These are phyloP conservation scores for Davidsoniella neocaledoniae DNA, from an alignment of 2,329 filamentous ascomycete genomes.

Conservation along the genomic window DNA sequence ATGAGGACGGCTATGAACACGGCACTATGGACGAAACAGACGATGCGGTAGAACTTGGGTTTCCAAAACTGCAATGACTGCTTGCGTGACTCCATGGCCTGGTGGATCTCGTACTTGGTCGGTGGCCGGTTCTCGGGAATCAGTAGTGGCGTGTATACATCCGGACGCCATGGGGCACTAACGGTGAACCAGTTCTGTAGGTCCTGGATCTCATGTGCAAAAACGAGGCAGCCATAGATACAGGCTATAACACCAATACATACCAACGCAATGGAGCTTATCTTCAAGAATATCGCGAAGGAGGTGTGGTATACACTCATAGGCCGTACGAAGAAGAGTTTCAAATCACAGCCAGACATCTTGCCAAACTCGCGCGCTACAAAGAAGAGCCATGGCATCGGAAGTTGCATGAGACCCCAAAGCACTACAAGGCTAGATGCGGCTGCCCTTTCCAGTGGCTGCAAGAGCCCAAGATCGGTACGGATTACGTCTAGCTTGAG, in stretches of 20 bases:
- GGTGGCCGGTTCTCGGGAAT: slow-evolving; percentile 4
- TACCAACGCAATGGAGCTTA: neutral
- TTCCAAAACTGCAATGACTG: neutral
- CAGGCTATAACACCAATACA: neutral
- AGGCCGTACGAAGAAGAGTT: neutral
- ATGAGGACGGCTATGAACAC: neutral
- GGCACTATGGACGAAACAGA: neutral
- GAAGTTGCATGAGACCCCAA: neutral
- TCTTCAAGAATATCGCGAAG: neutral
- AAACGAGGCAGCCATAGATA: neutral
- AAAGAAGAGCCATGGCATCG: neutral
- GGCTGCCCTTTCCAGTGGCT: neutral
- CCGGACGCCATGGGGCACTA: slow-evolving; percentile 1
- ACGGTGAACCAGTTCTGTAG: slow-evolving; percentile 4
- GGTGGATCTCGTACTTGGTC: neutral
- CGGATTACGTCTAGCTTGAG: neutral
- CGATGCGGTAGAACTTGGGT: neutral
- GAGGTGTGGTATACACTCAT: neutral
- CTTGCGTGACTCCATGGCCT: neutral
- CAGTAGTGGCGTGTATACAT: slow-evolving; percentile 3
- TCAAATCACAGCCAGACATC: neutral
- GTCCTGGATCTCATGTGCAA: neutral
- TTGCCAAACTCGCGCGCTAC: neutral
- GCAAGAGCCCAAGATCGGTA: neutral
- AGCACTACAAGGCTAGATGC: neutral